Base-by-base conservation (phyloP, 192 early-diverging fungal genomes). In the Phlyctochytrium bullatum region DNA sequence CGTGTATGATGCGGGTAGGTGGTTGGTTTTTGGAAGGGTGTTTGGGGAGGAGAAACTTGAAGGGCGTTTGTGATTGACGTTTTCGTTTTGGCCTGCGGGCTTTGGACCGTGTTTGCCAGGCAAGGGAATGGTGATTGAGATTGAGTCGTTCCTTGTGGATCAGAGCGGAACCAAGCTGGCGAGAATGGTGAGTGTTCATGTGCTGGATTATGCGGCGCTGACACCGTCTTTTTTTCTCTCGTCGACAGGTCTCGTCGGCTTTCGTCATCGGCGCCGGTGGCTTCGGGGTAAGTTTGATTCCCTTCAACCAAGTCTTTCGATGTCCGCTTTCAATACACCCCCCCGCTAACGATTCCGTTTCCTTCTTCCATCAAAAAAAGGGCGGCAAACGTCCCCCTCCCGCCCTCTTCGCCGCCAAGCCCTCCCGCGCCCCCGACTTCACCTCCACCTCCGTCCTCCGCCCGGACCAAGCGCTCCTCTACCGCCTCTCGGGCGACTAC, bases 401-500 rank as follows among this genome's bases (percentile, higher is more conserved):
- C 17, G 64, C 72, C 0, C 59, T 62, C 35, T 66, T 35, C 56
- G 58, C 81, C 67, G 61, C 73, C 69, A 36, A 81, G 64, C 69
- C 90, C 35, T 66, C 69, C 16, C 83, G 86, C 56, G 74, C 65
- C 2, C 86, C 89, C n/a, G 88, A 92, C 78, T 75, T 66, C 36
- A 63, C 82, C 27, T 76, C 80, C 25, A 75, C 67, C 4, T 69
- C 66, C 47, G 59, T 68, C 40, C 88, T 87, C 27, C 60, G 54
- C 27, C 61, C 66, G 2, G 78, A 83, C 24, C 83, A 88, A 59
- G 90, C 90, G 14, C 74, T 90, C 40, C 66, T 92, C 16, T 92
- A 90, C 68, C 83, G 90, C 59, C 67, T 92, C 29, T 88, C 85
- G 34, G 90, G 86, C 34, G 90, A 92, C 65, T 92, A 87, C 74